A percentile compares a stretch with the other conserved stretches of the same genome.
These are phyloP conservation scores for Schizophyllum amplum DNA, from an alignment of 1,284 basidiomycete genomes.

Conservation along the genomic window DNA sequence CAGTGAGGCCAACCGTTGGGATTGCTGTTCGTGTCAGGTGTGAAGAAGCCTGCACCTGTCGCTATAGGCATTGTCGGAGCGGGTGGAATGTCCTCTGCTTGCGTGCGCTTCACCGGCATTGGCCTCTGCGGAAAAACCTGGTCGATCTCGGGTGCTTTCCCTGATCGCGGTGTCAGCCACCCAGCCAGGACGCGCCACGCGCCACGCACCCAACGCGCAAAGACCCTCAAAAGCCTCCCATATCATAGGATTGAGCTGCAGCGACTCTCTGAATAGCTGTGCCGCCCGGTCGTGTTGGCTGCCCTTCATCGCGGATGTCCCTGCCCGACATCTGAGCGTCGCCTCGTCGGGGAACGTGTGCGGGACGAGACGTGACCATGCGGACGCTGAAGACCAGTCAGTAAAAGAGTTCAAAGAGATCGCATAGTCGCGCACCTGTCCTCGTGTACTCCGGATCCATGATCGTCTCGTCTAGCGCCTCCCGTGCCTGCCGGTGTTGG, in stretches of 20 bases:
- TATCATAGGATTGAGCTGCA: conserved; percentile 70
- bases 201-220: conserved; percentile 66
- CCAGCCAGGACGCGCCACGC: conserved; percentile 3
- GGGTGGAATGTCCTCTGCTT: conserved; percentile 39
- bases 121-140: conserved; percentile 62
- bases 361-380: conserved; percentile 38
- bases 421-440: conserved; percentile 37
- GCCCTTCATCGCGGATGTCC: conserved; percentile 63
- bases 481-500: conserved; percentile 62
- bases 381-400: conserved; percentile 13
- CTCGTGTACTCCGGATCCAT: conserved; percentile 41
- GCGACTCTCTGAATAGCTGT: conserved; percentile 63
- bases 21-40: conserved; percentile 53
- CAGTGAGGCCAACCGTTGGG: conserved; percentile 33
- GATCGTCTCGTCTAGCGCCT: conserved; percentile 58
- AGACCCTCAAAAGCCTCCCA: conserved; percentile 94
- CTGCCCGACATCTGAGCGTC: conserved; percentile 60
- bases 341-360: conserved; percentile 57
- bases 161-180: conserved; percentile 28
- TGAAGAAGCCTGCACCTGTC: conserved; percentile 69
- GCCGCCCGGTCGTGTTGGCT: conserved; percentile 69
- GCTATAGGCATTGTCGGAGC: conserved; percentile 37
- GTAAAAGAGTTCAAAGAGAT: conserved; percentile 9
- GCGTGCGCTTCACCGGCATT: conserved; percentile 42
- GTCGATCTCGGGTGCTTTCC: conserved; percentile 58